phyloP scores from a whole-genome alignment of 306 rosid genomes.

The Morella rubra region DNA sequence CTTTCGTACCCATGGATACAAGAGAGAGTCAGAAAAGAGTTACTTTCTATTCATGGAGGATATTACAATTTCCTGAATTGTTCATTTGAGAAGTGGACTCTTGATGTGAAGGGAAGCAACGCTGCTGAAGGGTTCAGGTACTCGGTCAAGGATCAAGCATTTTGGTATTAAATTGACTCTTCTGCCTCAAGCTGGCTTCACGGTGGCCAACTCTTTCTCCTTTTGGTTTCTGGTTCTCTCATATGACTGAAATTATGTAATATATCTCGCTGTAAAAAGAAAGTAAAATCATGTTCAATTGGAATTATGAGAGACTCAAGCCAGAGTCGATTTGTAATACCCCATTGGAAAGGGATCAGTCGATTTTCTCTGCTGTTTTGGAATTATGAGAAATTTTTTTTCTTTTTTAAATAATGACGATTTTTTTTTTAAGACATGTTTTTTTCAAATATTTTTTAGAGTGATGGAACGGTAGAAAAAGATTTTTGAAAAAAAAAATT shows the following conservation, averaged over 20 bases:
- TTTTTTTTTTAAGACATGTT: too few species aligned
- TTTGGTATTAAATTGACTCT: slow-evolving; percentile 47
- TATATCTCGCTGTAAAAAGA: background rate
- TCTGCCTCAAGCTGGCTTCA: background rate
- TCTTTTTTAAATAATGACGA: too few species aligned
- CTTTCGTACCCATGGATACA: slow-evolving; percentile 83
- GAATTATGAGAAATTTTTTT: too few species aligned
- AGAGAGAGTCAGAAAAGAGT: slow-evolving; percentile 54
- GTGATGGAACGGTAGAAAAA: too few species aligned
- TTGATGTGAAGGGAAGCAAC: slow-evolving; percentile 46
- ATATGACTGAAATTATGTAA: background rate
- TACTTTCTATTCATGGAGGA: slow-evolving; percentile 74
- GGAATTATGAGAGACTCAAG: too few species aligned
- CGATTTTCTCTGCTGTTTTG: too few species aligned
- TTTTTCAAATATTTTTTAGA: too few species aligned
- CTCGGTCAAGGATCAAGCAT: slow-evolving; percentile 46
- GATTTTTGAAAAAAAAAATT: too few species aligned
- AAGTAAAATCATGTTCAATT: background rate
- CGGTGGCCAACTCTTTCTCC: background rate
- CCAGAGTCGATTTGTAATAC: too few species aligned
- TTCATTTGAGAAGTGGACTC: slow-evolving; percentile 88
- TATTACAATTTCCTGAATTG: slow-evolving; percentile 70
- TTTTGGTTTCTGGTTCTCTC: background rate
- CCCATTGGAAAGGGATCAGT: too few species aligned
- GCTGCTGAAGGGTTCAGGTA: slow-evolving; percentile 15